A percentile compares a stretch with the other conserved stretches of the same genome.
phyloP scores from a whole-genome alignment of 208 protist species.

The Leishmania braziliensis region DNA sequence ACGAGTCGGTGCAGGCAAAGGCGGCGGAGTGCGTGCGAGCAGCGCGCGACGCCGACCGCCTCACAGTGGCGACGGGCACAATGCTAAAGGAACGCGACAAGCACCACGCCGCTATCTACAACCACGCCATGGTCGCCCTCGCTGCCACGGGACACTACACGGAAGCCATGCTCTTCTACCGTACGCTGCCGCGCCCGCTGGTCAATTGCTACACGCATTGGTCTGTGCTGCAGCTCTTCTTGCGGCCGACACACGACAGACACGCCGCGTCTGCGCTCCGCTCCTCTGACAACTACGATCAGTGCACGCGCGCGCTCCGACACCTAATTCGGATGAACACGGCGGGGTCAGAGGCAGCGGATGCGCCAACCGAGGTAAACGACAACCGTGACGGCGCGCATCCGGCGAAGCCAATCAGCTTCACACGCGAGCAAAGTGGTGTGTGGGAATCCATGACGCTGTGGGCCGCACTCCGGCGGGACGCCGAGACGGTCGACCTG shows the following conservation, averaged over 20 bases:
- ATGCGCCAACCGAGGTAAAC: not conserved
- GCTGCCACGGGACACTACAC: conserved; percentile 27
- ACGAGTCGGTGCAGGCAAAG: not conserved
- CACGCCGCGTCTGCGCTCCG: conserved; percentile 11
- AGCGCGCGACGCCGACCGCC: conserved; percentile 1
- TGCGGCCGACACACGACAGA: conserved; percentile 15
- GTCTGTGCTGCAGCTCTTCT: conserved; percentile 30
- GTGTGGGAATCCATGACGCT: conserved; percentile 42
- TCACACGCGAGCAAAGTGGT: conserved; percentile 23
- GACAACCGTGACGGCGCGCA: not conserved
- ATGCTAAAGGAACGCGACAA: conserved; percentile 18
- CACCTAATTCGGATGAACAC: conserved; percentile 10
- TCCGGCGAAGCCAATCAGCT: not conserved
- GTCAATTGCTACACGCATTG: conserved; percentile 38
- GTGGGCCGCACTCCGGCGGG: conserved; percentile 34
- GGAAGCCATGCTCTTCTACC: conserved; percentile 43
- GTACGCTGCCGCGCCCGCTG: conserved; percentile 3
- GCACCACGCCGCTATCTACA: conserved; percentile 42
- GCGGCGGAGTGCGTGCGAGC: not conserved
- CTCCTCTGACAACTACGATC: conserved; percentile 16
- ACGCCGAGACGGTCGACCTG: conserved; percentile 24
- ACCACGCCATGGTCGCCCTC: conserved; percentile 47
- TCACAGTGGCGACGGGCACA: conserved; percentile 19
- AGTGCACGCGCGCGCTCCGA: conserved; percentile 23
- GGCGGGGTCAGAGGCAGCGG: not conserved